Conservation (phyloP, 1,284 basidiomycete species). For the Puccinia sorghi region DNA sequence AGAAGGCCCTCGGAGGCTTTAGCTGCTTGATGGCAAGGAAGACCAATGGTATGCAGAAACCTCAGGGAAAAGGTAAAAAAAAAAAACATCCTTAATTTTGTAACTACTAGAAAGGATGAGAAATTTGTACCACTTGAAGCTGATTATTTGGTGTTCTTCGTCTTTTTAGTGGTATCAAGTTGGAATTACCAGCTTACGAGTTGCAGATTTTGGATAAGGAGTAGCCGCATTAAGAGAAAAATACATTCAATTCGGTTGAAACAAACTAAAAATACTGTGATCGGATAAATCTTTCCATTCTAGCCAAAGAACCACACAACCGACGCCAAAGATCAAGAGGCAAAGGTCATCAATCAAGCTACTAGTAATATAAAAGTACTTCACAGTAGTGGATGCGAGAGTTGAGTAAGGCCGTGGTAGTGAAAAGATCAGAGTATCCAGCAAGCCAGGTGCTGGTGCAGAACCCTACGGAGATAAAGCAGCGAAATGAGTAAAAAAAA, state of each 20-base stretch:
- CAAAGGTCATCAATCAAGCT: conserved; percentile 45
- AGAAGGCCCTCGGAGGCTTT: no score
- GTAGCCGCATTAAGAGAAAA: not conserved
- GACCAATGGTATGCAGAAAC: not conserved
- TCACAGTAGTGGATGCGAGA: conserved; percentile 21
- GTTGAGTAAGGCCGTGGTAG: conserved; percentile 40
- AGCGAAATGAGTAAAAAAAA: not conserved
- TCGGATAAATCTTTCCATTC: conserved; percentile 37
- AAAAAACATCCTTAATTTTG: not conserved
- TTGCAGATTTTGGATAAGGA: no score
- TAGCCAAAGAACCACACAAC: conserved; percentile 31
- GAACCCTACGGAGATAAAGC: conserved; percentile 7
- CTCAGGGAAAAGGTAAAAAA: not conserved
- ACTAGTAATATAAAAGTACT: conserved; percentile 37
- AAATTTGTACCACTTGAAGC: not conserved
- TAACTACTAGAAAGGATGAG: no score
- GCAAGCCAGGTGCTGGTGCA: conserved; percentile 22
- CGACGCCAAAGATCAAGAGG: conserved; percentile 45
- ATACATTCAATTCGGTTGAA: conserved; percentile 14
- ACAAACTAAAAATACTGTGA: conserved; percentile 28
- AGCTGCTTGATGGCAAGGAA: not conserved
- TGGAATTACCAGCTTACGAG: no score
- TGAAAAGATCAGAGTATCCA: conserved; percentile 25
- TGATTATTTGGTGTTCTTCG: not conserved
- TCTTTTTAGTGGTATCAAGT: not conserved